phyloP scores from a whole-genome alignment of 2,329 filamentous ascomycete genomes.

The Pestalotiopsis sp. region DNA sequence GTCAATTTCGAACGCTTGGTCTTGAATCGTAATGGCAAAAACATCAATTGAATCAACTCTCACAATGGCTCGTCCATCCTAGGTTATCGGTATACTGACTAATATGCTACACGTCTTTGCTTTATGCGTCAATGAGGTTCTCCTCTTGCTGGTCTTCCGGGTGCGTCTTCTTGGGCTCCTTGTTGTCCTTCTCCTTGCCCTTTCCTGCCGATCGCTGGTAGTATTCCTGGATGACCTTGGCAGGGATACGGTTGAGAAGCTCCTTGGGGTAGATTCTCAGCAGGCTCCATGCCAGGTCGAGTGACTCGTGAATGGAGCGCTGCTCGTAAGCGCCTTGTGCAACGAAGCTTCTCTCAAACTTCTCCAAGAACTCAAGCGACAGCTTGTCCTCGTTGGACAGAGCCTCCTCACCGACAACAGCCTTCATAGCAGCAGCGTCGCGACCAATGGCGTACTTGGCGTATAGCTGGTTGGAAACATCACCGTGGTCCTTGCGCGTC shows the following conservation, averaged over 20 bases:
- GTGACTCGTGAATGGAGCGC: conserved; percentile 86
- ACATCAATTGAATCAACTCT: not conserved
- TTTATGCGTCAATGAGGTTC: conserved; percentile 63
- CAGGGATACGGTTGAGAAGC: conserved; percentile 90
- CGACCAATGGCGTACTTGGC: conserved; percentile 99
- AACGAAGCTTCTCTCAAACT: conserved; percentile 97
- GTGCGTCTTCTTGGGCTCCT: conserved; percentile 47
- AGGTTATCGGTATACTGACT: not conserved
- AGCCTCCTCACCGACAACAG: conserved; percentile 97
- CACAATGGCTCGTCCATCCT: conserved; percentile 1
- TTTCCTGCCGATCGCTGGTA: conserved; percentile 71
- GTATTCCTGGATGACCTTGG: conserved; percentile 81
- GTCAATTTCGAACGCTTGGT: not conserved
- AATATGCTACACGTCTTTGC: not conserved
- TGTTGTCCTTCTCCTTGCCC: conserved; percentile 61
- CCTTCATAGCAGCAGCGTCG: conserved; percentile 98
- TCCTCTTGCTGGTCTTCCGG: conserved; percentile 50
- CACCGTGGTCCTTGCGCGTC: conserved; percentile 94
- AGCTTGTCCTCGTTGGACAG: conserved; percentile 96
- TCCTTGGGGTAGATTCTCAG: conserved; percentile 98
- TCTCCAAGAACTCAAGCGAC: conserved; percentile 96
- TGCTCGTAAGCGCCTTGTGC: conserved; percentile 90
- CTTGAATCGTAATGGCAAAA: not conserved
- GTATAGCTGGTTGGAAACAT: conserved; percentile 99
- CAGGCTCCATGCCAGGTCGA: conserved; percentile 95